phyloP scores from a whole-genome alignment of 1,284 basidiomycete genomes.

The Agroathelia rolfsii region DNA sequence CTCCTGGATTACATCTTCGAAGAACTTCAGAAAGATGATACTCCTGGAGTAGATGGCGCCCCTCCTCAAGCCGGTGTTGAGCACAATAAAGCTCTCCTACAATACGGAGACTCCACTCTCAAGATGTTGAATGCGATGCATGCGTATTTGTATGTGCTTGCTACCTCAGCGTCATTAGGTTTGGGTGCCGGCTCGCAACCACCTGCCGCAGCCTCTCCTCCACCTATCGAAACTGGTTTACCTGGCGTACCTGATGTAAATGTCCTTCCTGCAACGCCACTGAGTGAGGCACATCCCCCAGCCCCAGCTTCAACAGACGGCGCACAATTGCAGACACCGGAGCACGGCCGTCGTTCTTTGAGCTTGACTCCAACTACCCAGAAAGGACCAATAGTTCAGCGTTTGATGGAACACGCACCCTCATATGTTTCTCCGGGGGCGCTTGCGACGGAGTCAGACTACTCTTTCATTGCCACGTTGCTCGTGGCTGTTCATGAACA shows the following conservation, averaged over 20 bases:
- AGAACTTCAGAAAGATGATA: slow-evolving; percentile 60
- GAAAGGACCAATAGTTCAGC: slow-evolving; percentile 45
- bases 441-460: slow-evolving; percentile 64
- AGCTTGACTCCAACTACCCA: slow-evolving; percentile 36
- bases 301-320: slow-evolving; percentile 13
- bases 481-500: slow-evolving; percentile 61
- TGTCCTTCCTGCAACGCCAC: slow-evolving; percentile 28
- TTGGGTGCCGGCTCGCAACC: slow-evolving; percentile 28
- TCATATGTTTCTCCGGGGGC: slow-evolving; percentile 32
- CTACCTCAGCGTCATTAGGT: slow-evolving; percentile 57
- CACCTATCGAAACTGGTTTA: slow-evolving; percentile 13
- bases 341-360: slow-evolving; percentile 38
- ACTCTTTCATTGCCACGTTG: slow-evolving; percentile 63
- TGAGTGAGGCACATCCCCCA: slow-evolving; percentile 18
- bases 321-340: slow-evolving; percentile 14
- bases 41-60: slow-evolving; percentile 33
- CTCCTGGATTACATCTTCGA: slow-evolving; percentile 64
- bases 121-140: slow-evolving; percentile 73
- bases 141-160: slow-evolving; percentile 70
- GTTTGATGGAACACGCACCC: slow-evolving; percentile 38
- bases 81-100: slow-evolving; percentile 35
- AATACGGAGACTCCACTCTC: slow-evolving; percentile 54
- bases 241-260: slow-evolving; percentile 24
- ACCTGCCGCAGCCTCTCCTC: slow-evolving; percentile 29
- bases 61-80: slow-evolving; percentile 34